Conservation (phyloP, 768 basidiomycete species). For the Podaxis sp. region DNA sequence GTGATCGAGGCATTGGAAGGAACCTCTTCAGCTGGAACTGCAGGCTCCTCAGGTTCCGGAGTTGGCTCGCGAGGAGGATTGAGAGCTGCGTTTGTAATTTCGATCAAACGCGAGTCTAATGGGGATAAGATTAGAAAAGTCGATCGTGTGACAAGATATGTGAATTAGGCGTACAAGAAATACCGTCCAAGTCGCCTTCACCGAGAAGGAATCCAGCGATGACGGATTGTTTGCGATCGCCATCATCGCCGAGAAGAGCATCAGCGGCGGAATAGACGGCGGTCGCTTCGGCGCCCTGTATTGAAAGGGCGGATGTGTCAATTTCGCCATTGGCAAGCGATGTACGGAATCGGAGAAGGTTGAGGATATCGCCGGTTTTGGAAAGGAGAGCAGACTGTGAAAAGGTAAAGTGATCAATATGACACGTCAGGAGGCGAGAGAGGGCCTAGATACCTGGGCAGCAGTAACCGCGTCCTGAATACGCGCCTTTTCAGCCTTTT, state of each 20-base stretch:
- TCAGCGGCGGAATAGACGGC: constrained; percentile 55
- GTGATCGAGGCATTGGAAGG: constrained; percentile 15
- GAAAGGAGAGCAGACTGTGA: constrained; percentile 41
- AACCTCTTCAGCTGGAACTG: constrained; percentile 17
- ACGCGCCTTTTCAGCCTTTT: constrained; percentile 55
- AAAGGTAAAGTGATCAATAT: constrained; percentile 1
- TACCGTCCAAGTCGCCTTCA: constrained; percentile 58
- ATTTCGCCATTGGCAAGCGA: constrained; percentile 46
- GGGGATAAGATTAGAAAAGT: constrained; percentile 15
- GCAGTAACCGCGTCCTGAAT: constrained; percentile 55
- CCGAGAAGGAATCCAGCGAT: constrained; percentile 58
- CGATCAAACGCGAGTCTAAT: constrained; percentile 60
- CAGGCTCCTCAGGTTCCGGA: constrained; percentile 32
- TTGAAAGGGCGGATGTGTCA: constrained; percentile 38
- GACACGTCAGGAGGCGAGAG: neutral
- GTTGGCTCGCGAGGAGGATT: constrained; percentile 47
- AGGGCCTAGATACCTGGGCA: constrained; percentile 48
- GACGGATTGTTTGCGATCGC: constrained; percentile 46
- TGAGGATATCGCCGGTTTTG: constrained; percentile 52
- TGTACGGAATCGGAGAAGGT: constrained; percentile 59
- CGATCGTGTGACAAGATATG: constrained; percentile 1
- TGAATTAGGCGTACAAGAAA: constrained; percentile 54
- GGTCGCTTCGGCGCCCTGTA: constrained; percentile 52
- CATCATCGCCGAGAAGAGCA: constrained; percentile 56
- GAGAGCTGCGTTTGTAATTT: constrained; percentile 54